These are phyloP conservation scores for Aspergillus olivimuriae DNA, from an alignment of 495 filamentous ascomycete genomes.

Conservation along the genomic window DNA sequence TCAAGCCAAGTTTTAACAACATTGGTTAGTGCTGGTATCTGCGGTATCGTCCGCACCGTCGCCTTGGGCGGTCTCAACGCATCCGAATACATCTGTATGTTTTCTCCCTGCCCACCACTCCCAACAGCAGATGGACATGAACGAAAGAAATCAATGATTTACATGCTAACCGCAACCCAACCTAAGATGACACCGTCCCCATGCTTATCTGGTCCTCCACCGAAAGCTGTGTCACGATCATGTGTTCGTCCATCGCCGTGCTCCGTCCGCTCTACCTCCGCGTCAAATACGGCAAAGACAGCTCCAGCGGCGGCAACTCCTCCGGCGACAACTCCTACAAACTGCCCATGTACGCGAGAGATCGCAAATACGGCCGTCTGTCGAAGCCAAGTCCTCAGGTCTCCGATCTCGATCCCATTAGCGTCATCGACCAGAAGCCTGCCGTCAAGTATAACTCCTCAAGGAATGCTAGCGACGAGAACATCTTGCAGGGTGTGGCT, in stretches of 20 bases:
- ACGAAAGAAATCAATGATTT: too few relatives aligned
- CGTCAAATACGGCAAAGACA: slow-evolving; percentile 17
- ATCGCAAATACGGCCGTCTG: slow-evolving; percentile 12
- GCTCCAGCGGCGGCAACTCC: slow-evolving; percentile 12
- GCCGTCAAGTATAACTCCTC: slow-evolving; percentile 3
- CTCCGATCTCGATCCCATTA: slow-evolving; percentile 6
- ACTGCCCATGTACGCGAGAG: slow-evolving; percentile 17
- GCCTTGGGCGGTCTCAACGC: slow-evolving; percentile 17
- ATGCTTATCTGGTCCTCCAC: slow-evolving; percentile 27
- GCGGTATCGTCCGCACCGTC: slow-evolving; percentile 24
- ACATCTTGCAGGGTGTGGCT: slow-evolving; percentile 14
- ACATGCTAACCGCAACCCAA: too few relatives aligned
- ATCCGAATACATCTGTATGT: slow-evolving; percentile 22
- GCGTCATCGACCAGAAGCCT: neutral
- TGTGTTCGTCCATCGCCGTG: slow-evolving; percentile 24
- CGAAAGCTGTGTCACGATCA: slow-evolving; percentile 22
- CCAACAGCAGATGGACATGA: too few relatives aligned
- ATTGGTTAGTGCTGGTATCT: slow-evolving; percentile 18
- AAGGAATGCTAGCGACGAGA: slow-evolving; percentile 16
- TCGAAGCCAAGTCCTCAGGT: slow-evolving; percentile 4
- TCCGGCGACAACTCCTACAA: slow-evolving; percentile 16
- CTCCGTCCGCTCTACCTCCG: slow-evolving; percentile 23
- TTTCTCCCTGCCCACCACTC: too few relatives aligned
- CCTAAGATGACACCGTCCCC: slow-evolving; percentile 19
- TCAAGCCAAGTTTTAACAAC: neutral